Evolutionary conservation across 306 rosid genomes (phyloP).

Genomic region (Vachellia pachyceras): DNA sequence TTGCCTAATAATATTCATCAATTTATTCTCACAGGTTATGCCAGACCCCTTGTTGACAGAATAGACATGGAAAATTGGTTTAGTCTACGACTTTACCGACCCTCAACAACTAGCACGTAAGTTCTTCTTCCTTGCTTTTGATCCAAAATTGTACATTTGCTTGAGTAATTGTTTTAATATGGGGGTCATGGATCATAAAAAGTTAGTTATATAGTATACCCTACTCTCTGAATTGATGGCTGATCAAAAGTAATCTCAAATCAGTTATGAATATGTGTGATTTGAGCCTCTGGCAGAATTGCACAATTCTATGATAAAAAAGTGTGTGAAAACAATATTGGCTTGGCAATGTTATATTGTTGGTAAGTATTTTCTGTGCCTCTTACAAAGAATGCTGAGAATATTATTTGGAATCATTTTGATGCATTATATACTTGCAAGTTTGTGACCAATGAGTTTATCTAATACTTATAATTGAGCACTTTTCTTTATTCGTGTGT

Average conservation of each 20-base stretch:
- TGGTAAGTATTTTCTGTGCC: no score
- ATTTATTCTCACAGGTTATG: conserved; percentile 68
- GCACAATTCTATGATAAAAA: neutral
- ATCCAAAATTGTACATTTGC: conserved; percentile 14
- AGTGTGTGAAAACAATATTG: neutral
- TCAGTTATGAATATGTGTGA: neutral
- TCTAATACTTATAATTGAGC: neutral
- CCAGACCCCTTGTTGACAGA: conserved; percentile 91
- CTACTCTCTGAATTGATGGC: neutral
- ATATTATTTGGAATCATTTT: neutral
- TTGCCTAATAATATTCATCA: conserved; percentile 14
- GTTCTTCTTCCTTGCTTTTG: conserved; percentile 38
- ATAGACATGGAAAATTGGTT: conserved; percentile 72
- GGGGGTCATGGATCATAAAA: neutral
- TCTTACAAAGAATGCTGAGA: no score
- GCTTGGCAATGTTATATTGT: neutral
- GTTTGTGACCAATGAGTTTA: neutral
- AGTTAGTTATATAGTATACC: neutral
- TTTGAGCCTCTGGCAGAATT: neutral
- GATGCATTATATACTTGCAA: neutral
- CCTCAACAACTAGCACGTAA: conserved; percentile 86
- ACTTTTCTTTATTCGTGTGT: neutral
- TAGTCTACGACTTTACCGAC: conserved; percentile 77
- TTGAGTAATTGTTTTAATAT: neutral
- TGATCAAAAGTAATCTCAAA: neutral